phyloP scores from a whole-genome alignment of 192 early-diverging fungal genomes.

The Cetraspora pellucida region DNA sequence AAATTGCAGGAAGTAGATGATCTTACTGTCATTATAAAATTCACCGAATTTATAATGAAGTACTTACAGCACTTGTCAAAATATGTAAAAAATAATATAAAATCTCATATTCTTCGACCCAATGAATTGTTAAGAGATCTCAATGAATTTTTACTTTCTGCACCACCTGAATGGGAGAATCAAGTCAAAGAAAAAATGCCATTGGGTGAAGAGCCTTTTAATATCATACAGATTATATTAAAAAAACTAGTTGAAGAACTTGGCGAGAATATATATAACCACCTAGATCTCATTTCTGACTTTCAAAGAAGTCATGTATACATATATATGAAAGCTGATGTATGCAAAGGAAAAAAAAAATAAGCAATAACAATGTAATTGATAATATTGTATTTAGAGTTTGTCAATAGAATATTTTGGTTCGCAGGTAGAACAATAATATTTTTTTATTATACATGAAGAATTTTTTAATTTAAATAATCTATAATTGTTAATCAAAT shows the following conservation, averaged over 20 bases:
- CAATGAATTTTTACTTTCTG: slow-evolving; percentile 78
- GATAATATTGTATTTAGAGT: neutral
- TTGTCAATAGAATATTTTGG: too few relatives aligned
- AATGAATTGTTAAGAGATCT: slow-evolving; percentile 72
- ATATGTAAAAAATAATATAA: slow-evolving; percentile 70
- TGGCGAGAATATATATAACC: slow-evolving; percentile 62
- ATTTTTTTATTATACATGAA: too few relatives aligned
- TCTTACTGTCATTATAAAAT: slow-evolving; percentile 54
- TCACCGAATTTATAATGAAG: slow-evolving; percentile 91
- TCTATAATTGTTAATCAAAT: too few relatives aligned
- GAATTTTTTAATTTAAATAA: too few relatives aligned
- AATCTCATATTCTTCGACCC: slow-evolving; percentile 60
- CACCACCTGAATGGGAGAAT: slow-evolving; percentile 90
- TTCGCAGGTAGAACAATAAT: too few relatives aligned
- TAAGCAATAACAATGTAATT: neutral
- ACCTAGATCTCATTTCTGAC: slow-evolving; percentile 64
- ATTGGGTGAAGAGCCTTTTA: slow-evolving; percentile 89
- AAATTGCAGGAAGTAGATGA: slow-evolving; percentile 55
- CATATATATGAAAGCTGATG: slow-evolving; percentile 59
- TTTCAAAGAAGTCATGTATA: slow-evolving; percentile 64
- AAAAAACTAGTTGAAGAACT: slow-evolving; percentile 72
- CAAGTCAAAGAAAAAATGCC: slow-evolving; percentile 71
- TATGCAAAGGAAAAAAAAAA: slow-evolving; percentile 39
- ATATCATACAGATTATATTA: slow-evolving; percentile 91
- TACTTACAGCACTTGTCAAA: slow-evolving; percentile 97